Conservation (phyloP, 805 yeast genomes). For the Brettanomyces bruxellensis region DNA sequence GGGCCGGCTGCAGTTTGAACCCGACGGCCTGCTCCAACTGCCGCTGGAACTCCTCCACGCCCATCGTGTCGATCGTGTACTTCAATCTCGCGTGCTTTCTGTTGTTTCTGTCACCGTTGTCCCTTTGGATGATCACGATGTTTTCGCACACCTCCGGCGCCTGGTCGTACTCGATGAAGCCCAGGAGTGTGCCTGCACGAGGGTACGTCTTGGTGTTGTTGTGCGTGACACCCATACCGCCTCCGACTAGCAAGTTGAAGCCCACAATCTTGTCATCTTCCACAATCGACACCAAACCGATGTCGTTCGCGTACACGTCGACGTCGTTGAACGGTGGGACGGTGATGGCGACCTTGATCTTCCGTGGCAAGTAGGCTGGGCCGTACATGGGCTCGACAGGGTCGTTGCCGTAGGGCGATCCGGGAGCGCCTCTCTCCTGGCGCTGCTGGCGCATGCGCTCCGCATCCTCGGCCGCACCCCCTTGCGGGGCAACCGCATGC, state of each 20-base stretch:
- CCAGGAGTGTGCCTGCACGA: constrained; percentile 83
- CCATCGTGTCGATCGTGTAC: constrained; percentile 91
- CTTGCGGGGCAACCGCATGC: neutral
- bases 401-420: neutral
- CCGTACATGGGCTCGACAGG: constrained; percentile 74
- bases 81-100: constrained; percentile 97
- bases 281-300: constrained; percentile 85
- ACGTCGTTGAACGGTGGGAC: constrained; percentile 96
- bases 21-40: constrained; percentile 84
- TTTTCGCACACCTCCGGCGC: constrained; percentile 77
- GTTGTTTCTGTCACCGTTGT: constrained; percentile 87
- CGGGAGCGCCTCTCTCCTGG: neutral
- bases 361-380: constrained; percentile 83
- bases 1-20: constrained; percentile 58
- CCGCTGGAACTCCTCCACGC: constrained; percentile 71
- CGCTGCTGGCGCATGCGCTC: neutral
- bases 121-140: constrained; percentile 90
- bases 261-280: constrained; percentile 62
- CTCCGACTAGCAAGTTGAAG: constrained; percentile 86
- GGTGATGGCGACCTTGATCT: constrained; percentile 88
- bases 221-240: constrained; percentile 99
- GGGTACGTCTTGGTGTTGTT: constrained; percentile 96
- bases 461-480: constrained; percentile 25
- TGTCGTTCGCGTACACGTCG: constrained; percentile 92
- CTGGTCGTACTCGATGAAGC: constrained; percentile 61